phyloP scores from a whole-genome alignment of 257 asterid genomes.

The Perilla frutescens region DNA sequence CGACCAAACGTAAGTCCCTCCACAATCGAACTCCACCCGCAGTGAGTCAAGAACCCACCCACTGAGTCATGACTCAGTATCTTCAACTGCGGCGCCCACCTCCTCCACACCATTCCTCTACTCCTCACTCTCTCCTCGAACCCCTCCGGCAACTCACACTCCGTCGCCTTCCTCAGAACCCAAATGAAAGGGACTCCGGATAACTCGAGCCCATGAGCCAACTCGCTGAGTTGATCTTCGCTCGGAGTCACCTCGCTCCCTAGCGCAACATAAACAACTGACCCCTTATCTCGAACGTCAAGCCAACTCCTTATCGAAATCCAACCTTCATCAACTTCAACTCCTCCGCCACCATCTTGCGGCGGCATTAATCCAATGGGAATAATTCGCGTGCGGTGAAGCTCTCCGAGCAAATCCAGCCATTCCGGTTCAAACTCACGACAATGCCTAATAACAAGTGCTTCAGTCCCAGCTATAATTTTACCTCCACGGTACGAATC shows the following conservation, averaged over 20 bases:
- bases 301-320: conserved; percentile 43
- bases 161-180: conserved; percentile 42
- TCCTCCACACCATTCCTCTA: conserved; percentile 50
- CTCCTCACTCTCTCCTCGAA: conserved; percentile 44
- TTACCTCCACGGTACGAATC: conserved; percentile 40
- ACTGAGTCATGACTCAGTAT: conserved; percentile 54
- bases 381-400: conserved; percentile 34
- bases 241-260: conserved; percentile 50
- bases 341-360: background rate
- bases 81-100: conserved; percentile 52
- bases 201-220: conserved; percentile 55
- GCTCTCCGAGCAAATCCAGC: conserved; percentile 39
- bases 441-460: conserved; percentile 36
- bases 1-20: conserved; percentile 40
- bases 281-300: conserved; percentile 20
- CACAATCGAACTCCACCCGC: conserved; percentile 54
- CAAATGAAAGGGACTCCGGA: conserved; percentile 49
- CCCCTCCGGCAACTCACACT: conserved; percentile 33
- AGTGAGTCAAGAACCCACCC: conserved; percentile 54
- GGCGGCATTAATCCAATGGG: conserved; percentile 56
- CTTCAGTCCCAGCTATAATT: conserved; percentile 28
- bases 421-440: conserved; percentile 47
- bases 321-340: conserved; percentile 37
- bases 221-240: conserved; percentile 38
- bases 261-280: conserved; percentile 46